phyloP scores from a whole-genome alignment of 495 filamentous ascomycete genomes.

The Entonaema liquescens region DNA sequence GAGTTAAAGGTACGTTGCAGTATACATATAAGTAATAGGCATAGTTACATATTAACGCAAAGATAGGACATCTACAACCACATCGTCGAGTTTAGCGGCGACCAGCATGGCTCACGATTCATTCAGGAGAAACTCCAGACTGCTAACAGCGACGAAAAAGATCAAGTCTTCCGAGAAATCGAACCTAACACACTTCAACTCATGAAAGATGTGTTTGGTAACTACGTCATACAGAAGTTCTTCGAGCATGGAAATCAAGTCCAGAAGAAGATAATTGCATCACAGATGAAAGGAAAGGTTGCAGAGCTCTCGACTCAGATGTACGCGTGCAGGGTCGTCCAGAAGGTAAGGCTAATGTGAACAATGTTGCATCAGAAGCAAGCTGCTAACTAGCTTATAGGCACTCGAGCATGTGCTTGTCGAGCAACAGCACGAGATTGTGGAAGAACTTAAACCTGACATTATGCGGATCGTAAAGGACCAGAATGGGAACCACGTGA shows the following conservation, averaged over 20 bases:
- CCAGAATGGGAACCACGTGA: constrained; percentile 95
- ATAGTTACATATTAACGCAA: not conserved
- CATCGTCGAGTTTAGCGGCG: constrained; percentile 93
- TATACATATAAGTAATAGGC: too few relatives aligned
- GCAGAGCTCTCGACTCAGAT: constrained; percentile 82
- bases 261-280: constrained; percentile 88
- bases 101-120: constrained; percentile 94
- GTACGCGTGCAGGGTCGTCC: constrained; percentile 96
- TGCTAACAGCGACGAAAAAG: constrained; percentile 96
- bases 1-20: constrained; percentile 76
- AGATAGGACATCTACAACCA: constrained; percentile 82
- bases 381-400: constrained; percentile 52
- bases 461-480: constrained; percentile 85
- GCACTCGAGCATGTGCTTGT: constrained; percentile 91
- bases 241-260: constrained; percentile 96
- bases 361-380: not conserved
- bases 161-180: constrained; percentile 90
- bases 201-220: constrained; percentile 97
- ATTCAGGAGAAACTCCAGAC: constrained; percentile 95
- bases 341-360: constrained; percentile 69
- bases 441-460: constrained; percentile 82
- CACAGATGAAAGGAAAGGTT: constrained; percentile 86
- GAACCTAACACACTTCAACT: constrained; percentile 81
- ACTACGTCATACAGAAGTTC: constrained; percentile 98
- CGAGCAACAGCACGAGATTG: constrained; percentile 86